Percentiles rank a stretch among this genome's conserved stretches.
These are phyloP conservation scores for Pugionium cornutum DNA, from an alignment of 345 rosid genomes.

Conservation along the genomic window DNA sequence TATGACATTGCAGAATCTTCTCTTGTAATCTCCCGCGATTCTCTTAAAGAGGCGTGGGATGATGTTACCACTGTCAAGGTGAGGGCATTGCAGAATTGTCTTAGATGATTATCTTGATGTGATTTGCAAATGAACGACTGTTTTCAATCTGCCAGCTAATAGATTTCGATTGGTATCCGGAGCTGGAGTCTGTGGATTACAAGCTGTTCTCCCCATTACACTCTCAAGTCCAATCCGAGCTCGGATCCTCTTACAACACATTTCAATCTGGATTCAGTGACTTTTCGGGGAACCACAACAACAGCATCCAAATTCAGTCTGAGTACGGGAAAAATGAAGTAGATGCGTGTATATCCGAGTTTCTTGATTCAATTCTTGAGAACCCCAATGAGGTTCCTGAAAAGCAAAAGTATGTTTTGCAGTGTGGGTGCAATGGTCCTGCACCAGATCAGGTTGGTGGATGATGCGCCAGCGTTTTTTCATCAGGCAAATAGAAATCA, in stretches of 20 bases:
- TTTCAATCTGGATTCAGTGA: conserved; percentile 30
- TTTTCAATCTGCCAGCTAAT: conserved; percentile 37
- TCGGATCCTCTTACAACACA: conserved; percentile 39
- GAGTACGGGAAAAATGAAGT: conserved; percentile 40
- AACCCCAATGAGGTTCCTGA: conserved; percentile 40
- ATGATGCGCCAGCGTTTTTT: conserved; percentile 8
- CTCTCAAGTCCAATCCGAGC: conserved; percentile 44
- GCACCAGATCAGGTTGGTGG: conserved; percentile 31
- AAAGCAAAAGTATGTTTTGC: conserved; percentile 16
- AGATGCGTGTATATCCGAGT: conserved; percentile 44
- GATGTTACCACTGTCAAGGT: conserved; percentile 43
- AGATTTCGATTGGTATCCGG: conserved; percentile 36
- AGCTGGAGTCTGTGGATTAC: conserved; percentile 40
- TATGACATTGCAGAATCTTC: conserved; percentile 23
- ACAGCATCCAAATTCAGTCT: conserved; percentile 32
- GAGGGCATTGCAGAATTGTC: conserved; percentile 18
- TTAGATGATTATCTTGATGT: conserved; percentile 15
- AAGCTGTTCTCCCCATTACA: conserved; percentile 50
- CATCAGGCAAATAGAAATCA: neutral
- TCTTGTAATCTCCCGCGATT: conserved; percentile 22
- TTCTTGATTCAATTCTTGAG: conserved; percentile 49
- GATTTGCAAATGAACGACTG: neutral
- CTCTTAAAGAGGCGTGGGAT: conserved; percentile 28
- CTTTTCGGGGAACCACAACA: conserved; percentile 6
- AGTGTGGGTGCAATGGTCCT: conserved; percentile 6